Percentiles rank a stretch among this genome's conserved stretches.
phyloP scores from a whole-genome alignment of 2,329 filamentous ascomycete genomes.

The Furcasterigmium sp. region DNA sequence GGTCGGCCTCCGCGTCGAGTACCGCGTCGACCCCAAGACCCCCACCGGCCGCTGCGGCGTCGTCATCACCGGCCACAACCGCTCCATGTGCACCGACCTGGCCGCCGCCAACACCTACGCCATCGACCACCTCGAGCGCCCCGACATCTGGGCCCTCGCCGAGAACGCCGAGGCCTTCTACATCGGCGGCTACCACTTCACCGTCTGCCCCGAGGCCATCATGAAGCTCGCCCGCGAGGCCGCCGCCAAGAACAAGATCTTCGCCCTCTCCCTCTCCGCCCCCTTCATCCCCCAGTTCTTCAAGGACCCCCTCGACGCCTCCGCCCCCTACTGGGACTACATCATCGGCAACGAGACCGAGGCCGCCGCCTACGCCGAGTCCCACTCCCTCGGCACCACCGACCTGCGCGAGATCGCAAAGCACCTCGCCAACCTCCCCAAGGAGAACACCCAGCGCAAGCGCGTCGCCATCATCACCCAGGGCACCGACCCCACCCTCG shows the following conservation, averaged over 20 bases:
- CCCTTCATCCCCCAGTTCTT: constrained; percentile 98
- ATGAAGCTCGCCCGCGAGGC: constrained; percentile 88
- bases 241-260: constrained; percentile 81
- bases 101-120: constrained; percentile 97
- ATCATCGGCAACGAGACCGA: constrained; percentile 97
- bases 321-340: constrained; percentile 89
- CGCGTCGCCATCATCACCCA: constrained; percentile 91
- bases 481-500: constrained; percentile 84
- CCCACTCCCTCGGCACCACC: constrained; percentile 67
- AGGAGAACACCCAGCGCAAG: constrained; percentile 82
- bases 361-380: constrained; percentile 80
- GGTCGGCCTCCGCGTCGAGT: constrained; percentile 88
- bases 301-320: constrained; percentile 87
- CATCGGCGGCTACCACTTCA: constrained; percentile 95
- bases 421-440: constrained; percentile 80
- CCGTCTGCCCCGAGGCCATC: constrained; percentile 87
- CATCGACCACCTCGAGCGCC: constrained; percentile 84
- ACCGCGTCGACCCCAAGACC: constrained; percentile 79
- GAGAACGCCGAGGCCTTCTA: constrained; percentile 87
- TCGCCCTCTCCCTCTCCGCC: constrained; percentile 86
- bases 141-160: constrained; percentile 86
- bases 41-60: constrained; percentile 93
- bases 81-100: constrained; percentile 90
- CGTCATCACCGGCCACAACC: constrained; percentile 94
- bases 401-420: constrained; percentile 82